Evolutionary conservation across 306 rosid species (phyloP), one percentile per base, ranked within the genome.

Genomic region (Spatholobus suberectus): DNA sequence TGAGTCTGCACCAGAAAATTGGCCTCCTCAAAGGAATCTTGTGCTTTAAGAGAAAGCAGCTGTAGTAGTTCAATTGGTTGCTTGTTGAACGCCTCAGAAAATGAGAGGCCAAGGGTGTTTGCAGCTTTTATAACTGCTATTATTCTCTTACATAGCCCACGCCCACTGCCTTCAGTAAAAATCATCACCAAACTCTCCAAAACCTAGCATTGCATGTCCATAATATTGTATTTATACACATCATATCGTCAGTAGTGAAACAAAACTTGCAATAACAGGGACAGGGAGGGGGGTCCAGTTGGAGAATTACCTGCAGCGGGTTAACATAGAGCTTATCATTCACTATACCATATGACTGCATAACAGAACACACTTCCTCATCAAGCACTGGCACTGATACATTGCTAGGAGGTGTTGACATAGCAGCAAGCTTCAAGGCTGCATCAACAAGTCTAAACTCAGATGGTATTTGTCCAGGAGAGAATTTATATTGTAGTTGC

Each of bases 11-110:
- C 98, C 44, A 93, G 91, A 75, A 92, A 88, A 27, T 85, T 78
- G 61, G 99, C 99, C 91, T 95, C 99, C 88, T 90, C 99, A 89
- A 92, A 95, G 40, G 98, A 93, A 76, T 95, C 99, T 75, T 95
- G 99, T 47, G 99, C 99, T 87, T 95, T 95, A 80, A 95, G 99
- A 62, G 97, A 93, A 74, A 95, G 99, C 51, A 95, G 91, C 86
- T 95, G 99, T 49, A 95, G 91, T 78, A 95, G 87, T 84, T 95
- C 98, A 80, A 92, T 93, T 15, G 99, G 98, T 70, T 89, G 98
- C 83, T 95, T 95, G 79, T 83, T 80, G 89, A 93, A 95, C 6
- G 99, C 99, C 93, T 95, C 99, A 24, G 87, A 70, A 85, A 95
- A 95, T 26, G 87, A 26, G 87, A 95, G 89, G 38, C 97, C 99